Conservation (phyloP, 1,284 basidiomycete genomes). For the Microstroma glucosiphilum region DNA sequence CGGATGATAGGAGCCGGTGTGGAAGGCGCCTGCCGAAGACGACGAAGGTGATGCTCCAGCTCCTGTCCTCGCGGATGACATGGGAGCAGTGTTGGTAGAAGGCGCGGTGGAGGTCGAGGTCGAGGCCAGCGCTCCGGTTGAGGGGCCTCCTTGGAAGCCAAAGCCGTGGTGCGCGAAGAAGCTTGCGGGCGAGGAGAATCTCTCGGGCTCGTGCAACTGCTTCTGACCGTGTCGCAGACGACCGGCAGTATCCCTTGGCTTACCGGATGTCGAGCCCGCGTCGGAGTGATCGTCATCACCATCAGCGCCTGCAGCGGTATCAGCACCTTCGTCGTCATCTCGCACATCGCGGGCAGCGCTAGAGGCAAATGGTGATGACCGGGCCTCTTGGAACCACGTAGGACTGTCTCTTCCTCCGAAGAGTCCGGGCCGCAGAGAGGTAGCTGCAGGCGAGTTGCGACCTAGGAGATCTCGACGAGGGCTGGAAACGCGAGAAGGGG, state of each 20-base stretch:
- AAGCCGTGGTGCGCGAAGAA: slow-evolving; percentile 31
- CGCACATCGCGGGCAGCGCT: slow-evolving; percentile 28
- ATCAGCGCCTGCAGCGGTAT: neutral
- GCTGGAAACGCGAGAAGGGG: slow-evolving; percentile 19
- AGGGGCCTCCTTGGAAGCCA: neutral
- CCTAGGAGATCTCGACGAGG: slow-evolving; percentile 24
- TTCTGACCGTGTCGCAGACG: neutral
- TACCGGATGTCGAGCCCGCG: neutral
- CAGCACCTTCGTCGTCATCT: neutral
- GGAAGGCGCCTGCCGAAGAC: no score
- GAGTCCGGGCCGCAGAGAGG: slow-evolving; percentile 18
- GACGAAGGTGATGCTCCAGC: no score
- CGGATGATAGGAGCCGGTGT: no score
- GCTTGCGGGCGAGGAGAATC: slow-evolving; percentile 34
- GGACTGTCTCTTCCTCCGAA: slow-evolving; percentile 28
- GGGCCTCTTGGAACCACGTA: slow-evolving; percentile 38
- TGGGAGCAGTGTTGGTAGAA: no score
- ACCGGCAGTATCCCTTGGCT: neutral
- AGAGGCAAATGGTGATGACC: slow-evolving; percentile 42
- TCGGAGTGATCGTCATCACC: neutral
- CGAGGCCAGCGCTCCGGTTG: slow-evolving; percentile 9
- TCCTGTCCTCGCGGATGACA: no score
- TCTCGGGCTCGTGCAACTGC: slow-evolving; percentile 13
- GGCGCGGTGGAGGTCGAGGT: neutral
- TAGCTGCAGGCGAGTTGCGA: slow-evolving; percentile 10